Base-by-base conservation (phyloP, 805 yeast genomes). In the Clavispora phyllophila region DNA sequence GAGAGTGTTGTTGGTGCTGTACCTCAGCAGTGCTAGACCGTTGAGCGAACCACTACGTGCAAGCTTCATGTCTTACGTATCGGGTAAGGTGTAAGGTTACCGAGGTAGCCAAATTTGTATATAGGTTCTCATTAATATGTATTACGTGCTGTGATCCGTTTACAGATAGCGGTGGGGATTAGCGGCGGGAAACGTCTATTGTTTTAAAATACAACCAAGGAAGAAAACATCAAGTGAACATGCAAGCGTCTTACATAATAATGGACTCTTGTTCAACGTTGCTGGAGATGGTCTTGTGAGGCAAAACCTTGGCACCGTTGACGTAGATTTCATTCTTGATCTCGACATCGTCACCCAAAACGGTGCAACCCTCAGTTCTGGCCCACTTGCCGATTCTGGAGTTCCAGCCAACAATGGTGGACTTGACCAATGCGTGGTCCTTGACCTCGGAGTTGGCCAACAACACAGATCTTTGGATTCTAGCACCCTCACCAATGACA, bases 371-470 rank as follows among this genome's bases (percentile, higher is more conserved):
- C 73, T 93, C 98, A 53, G 93, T 81, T 79, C 99, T 88, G 53
- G 97, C 96, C 99, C 99, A 93, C 72, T 81, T 83, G 70, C 99
- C 99, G 61, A 93, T 91, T 59, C 87, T 87, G 51, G 96, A 90
- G 79, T 89, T 84, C 99, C 99, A 93, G 61, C 99, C 99, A 55
- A 93, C 96, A 70, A 93, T 93, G 61, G 99, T 86, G 61, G 93
- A 86, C 72, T 90, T 90, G 61, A 93, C 93, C 84, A 93, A 87
- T 58, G 99, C 96, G 72, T 93, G 99, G 66, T 89, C 96, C 75
- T 87, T 88, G 67, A 93, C 84, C 61, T 79, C 78, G 45, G 97
- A 89, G 78, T 90, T 86, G 65, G 85, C 81, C 69, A 93, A 78
- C 56, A 93, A 81, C 44, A 95, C 98, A 37, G 96, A 84, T 75